phyloP scores from a whole-genome alignment of 805 yeast genomes.

The Ogataea chonburiensis region DNA sequence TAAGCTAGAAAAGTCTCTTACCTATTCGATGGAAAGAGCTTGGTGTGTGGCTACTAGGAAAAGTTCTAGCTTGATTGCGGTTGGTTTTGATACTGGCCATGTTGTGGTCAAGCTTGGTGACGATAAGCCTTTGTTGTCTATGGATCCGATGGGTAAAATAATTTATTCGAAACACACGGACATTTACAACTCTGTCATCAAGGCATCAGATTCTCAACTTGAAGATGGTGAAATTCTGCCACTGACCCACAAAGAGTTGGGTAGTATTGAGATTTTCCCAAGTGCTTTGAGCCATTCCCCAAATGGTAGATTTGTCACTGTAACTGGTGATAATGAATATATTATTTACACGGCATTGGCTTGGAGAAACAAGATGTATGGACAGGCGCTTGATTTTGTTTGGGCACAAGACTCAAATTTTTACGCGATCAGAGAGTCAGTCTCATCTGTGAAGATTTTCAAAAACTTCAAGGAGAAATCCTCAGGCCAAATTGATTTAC shows the following conservation, averaged over 20 bases:
- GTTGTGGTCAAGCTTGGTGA: slow-evolving; percentile 87
- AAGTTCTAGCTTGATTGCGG: slow-evolving; percentile 74
- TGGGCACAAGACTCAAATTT: slow-evolving; percentile 93
- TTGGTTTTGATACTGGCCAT: slow-evolving; percentile 94
- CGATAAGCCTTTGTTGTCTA: slow-evolving; percentile 89
- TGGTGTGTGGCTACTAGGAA: slow-evolving; percentile 89
- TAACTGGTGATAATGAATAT: slow-evolving; percentile 97
- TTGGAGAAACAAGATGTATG: slow-evolving; percentile 95
- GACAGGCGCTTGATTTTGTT: slow-evolving; percentile 84
- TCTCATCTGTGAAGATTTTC: slow-evolving; percentile 63
- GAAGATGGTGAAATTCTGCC: slow-evolving; percentile 82
- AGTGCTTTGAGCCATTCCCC: slow-evolving; percentile 87
- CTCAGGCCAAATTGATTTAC: slow-evolving; percentile 59
- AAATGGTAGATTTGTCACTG: slow-evolving; percentile 95
- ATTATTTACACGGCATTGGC: slow-evolving; percentile 95
- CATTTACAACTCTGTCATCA: slow-evolving; percentile 78
- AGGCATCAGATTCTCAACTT: slow-evolving; percentile 56
- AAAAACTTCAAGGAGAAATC: slow-evolving; percentile 83
- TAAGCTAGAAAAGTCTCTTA: slow-evolving; percentile 87
- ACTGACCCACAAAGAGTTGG: slow-evolving; percentile 83
- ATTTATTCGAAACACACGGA: slow-evolving; percentile 91
- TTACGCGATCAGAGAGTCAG: slow-evolving; percentile 77
- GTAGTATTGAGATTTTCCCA: slow-evolving; percentile 93
- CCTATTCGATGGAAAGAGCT: slow-evolving; percentile 90
- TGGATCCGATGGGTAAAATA: slow-evolving; percentile 91